These are phyloP conservation scores for Mycotypha africana DNA, from an alignment of 371 early-diverging fungal species.

Conservation along the genomic window DNA sequence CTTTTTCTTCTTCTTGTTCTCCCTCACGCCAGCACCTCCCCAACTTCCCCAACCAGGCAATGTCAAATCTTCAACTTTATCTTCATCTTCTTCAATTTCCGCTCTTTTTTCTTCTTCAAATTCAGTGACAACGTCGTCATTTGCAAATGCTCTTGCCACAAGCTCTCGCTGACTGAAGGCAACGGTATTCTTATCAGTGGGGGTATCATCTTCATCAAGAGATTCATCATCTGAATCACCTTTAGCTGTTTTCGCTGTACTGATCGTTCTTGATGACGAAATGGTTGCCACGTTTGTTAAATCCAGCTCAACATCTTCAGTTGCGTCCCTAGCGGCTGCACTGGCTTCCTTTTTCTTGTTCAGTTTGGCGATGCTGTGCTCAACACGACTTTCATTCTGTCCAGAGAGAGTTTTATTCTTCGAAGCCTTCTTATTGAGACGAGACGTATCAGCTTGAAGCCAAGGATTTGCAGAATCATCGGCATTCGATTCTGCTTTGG, in stretches of 20 bases:
- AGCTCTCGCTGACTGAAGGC: conserved; percentile 79
- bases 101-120: conserved; percentile 83
- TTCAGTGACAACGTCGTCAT: conserved; percentile 84
- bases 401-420: conserved; percentile 44
- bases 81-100: conserved; percentile 63
- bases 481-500: conserved; percentile 20
- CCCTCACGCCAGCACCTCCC: conserved; percentile 74
- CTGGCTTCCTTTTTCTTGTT: conserved; percentile 43
- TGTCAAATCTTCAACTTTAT: conserved; percentile 74
- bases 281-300: conserved; percentile 7
- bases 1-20: conserved; percentile 55
- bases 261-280: conserved; percentile 1
- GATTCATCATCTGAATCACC: conserved; percentile 2
- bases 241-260: background rate
- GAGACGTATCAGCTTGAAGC: conserved; percentile 49
- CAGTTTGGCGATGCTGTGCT: conserved; percentile 54
- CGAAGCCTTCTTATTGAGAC: conserved; percentile 50
- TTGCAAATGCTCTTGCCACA: conserved; percentile 90
- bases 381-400: conserved; percentile 48
- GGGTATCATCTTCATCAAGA: conserved; percentile 16
- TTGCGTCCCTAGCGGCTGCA: conserved; percentile 32
- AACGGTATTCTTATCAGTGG: conserved; percentile 39
- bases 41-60: conserved; percentile 96
- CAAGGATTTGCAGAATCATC: conserved; percentile 55
- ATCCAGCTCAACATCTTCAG: conserved; percentile 54